Percentiles rank a stretch among this genome's conserved stretches.
These are phyloP conservation scores for Phialophora chinensis DNA, from an alignment of 2,329 filamentous ascomycete species.

Conservation along the genomic window DNA sequence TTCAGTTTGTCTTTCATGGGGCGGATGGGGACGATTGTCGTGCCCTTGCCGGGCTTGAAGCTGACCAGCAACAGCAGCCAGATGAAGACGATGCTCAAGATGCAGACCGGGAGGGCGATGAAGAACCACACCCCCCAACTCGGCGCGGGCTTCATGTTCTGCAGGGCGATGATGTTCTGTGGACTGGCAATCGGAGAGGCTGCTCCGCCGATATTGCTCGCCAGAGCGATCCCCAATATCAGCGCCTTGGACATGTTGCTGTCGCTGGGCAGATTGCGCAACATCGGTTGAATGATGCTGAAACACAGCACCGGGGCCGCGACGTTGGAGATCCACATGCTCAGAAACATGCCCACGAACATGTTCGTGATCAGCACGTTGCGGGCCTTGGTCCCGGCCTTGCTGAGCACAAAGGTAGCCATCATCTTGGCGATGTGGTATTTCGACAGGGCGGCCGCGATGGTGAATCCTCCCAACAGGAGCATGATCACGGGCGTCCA, in stretches of 20 bases:
- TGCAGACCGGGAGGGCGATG: slow-evolving; percentile 87
- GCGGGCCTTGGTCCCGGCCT: slow-evolving; percentile 86
- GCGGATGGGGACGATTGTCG: slow-evolving; percentile 88
- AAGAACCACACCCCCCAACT: slow-evolving; percentile 99
- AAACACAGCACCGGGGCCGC: slow-evolving; percentile 96
- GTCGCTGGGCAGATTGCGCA: slow-evolving; percentile 87
- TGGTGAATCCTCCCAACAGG: slow-evolving; percentile 90
- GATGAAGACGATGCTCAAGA: slow-evolving; percentile 84
- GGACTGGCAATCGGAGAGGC: slow-evolving; percentile 96
- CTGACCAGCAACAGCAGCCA: slow-evolving; percentile 85
- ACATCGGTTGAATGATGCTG: slow-evolving; percentile 95
- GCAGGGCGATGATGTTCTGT: slow-evolving; percentile 94
- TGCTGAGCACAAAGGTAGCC: slow-evolving; percentile 93
- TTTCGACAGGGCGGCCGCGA: slow-evolving; percentile 93
- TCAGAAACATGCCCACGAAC: slow-evolving; percentile 96
- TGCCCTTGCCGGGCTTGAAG: slow-evolving; percentile 83
- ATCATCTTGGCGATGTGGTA: slow-evolving; percentile 98
- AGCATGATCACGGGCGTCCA: slow-evolving; percentile 99
- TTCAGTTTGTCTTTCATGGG: slow-evolving; percentile 87
- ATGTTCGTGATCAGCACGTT: slow-evolving; percentile 96
- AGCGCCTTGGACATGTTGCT: slow-evolving; percentile 94
- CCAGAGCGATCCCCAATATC: slow-evolving; percentile 91
- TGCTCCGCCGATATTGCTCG: slow-evolving; percentile 94
- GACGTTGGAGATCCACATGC: slow-evolving; percentile 99
- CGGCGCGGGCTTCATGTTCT: slow-evolving; percentile 91